Percentiles rank a stretch among this genome's conserved stretches.
phyloP scores from a whole-genome alignment of 2,329 filamentous ascomycete species.

The Mycocentrospora acerina region DNA sequence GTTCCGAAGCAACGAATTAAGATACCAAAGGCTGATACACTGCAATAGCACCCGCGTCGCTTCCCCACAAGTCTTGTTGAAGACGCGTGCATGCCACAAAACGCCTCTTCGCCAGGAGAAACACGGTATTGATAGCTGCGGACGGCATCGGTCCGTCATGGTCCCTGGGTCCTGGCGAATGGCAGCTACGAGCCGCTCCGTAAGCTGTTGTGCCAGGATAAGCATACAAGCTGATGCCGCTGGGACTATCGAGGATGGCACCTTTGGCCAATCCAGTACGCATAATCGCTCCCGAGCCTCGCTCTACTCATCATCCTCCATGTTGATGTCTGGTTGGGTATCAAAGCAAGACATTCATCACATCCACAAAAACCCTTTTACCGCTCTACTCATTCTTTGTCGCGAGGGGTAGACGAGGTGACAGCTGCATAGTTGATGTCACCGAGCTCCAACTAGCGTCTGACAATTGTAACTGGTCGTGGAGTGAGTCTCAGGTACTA shows the following conservation, averaged over 20 bases:
- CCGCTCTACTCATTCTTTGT: constrained; percentile 26
- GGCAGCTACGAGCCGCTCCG: constrained; percentile 34
- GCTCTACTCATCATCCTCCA: constrained; percentile 33
- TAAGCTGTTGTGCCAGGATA: constrained; percentile 35
- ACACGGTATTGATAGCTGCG: constrained; percentile 29
- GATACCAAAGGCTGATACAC: constrained; percentile 29
- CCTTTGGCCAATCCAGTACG: constrained; percentile 36
- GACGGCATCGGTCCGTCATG: constrained; percentile 32
- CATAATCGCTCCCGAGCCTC: constrained; percentile 27
- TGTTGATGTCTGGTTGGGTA: constrained; percentile 28
- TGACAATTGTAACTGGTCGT: constrained; percentile 46
- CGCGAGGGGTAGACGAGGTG: constrained; percentile 18
- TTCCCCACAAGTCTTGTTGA: constrained; percentile 23
- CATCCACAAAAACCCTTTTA: constrained; percentile 28
- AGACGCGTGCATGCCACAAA: constrained; percentile 11
- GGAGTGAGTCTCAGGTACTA: constrained; percentile 23
- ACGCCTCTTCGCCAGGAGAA: constrained; percentile 25
- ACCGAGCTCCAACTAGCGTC: constrained; percentile 36
- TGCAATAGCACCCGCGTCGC: constrained; percentile 31
- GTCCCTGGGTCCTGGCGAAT: constrained; percentile 33
- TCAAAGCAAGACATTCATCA: constrained; percentile 34
- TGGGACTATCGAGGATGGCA: constrained; percentile 33
- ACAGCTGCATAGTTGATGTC: constrained; percentile 19
- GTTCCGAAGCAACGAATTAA: constrained; percentile 38
- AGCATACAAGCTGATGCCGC: constrained; percentile 35